Percentiles rank a stretch among this genome's conserved stretches.
Evolutionary conservation across 129 eudicot genomes (phyloP).

Genomic region (Rutidosis leptorrhynchoides): DNA sequence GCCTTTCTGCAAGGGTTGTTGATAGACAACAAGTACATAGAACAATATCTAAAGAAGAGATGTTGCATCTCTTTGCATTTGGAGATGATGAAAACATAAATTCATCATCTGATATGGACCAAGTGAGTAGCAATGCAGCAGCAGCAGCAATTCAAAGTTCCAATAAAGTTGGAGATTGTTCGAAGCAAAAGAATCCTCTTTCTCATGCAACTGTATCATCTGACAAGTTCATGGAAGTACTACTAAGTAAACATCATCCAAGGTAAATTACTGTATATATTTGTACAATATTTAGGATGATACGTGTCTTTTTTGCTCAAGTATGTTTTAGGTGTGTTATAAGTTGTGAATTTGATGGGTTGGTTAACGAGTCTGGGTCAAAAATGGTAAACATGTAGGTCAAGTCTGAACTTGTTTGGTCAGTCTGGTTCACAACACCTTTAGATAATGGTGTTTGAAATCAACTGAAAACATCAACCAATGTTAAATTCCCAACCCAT

Average conservation of each 20-base stretch:
- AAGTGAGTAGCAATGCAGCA: constrained; percentile 33
- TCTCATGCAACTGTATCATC: constrained; percentile 51
- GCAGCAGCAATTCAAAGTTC: constrained; percentile 20
- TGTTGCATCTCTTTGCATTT: constrained; percentile 82
- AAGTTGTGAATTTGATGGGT: constrained; percentile 1
- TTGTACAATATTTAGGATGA: background rate
- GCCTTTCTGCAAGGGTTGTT: constrained; percentile 96
- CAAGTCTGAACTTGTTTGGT: background rate
- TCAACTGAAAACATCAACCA: background rate
- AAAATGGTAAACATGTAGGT: background rate
- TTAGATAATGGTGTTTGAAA: background rate
- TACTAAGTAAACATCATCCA: constrained; percentile 65
- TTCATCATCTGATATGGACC: constrained; percentile 34
- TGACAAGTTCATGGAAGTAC: constrained; percentile 62
- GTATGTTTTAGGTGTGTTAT: background rate
- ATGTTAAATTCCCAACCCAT: background rate
- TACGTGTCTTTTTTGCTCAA: background rate
- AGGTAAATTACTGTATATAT: constrained; percentile 44
- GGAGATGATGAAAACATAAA: constrained; percentile 75
- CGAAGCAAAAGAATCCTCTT: constrained; percentile 44
- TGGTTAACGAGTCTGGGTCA: background rate
- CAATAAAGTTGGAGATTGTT: constrained; percentile 31
- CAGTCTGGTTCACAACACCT: background rate
- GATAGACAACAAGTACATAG: constrained; percentile 95
- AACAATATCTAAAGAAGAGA: constrained; percentile 97